Percentiles rank a stretch among this genome's conserved stretches.
Evolutionary conservation across 1,139 yeast genomes (phyloP).

Genomic region (Suhomyces panamericanus): DNA sequence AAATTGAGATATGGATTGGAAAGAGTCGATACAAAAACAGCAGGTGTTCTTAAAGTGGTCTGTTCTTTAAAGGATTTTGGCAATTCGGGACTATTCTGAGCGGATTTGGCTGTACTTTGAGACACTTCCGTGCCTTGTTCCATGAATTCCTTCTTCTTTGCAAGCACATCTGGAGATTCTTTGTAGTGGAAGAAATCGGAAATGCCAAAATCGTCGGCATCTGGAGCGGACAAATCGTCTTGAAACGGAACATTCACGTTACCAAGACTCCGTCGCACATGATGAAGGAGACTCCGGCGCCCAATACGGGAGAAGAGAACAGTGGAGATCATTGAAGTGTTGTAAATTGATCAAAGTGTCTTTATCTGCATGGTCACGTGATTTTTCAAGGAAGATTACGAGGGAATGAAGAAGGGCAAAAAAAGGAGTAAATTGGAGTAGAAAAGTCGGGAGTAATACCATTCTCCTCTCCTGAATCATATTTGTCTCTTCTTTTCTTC

Average conservation of each 20-base stretch:
- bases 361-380: not conserved
- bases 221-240: conserved; percentile 38
- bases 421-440: too few relatives aligned
- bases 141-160: conserved; percentile 11
- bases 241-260: conserved; percentile 37
- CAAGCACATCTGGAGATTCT: conserved; percentile 32
- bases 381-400: not conserved
- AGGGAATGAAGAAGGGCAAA: too few relatives aligned
- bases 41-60: conserved; percentile 25
- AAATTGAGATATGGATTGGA: conserved; percentile 72
- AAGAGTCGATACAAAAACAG: conserved; percentile 47
- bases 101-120: not conserved
- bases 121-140: not conserved
- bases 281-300: not conserved
- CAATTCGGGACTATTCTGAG: not conserved
- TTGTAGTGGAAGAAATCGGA: conserved; percentile 43
- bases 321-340: not conserved
- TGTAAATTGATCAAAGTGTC: too few relatives aligned
- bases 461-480: too few relatives aligned
- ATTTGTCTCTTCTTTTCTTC: too few relatives aligned
- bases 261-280: conserved; percentile 13
- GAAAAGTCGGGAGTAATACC: too few relatives aligned
- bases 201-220: conserved; percentile 39
- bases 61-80: conserved; percentile 9
- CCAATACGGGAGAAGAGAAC: not conserved